Evolutionary conservation across 169 alveolate species (phyloP).

Genomic region (Eimeria falciformis): DNA sequence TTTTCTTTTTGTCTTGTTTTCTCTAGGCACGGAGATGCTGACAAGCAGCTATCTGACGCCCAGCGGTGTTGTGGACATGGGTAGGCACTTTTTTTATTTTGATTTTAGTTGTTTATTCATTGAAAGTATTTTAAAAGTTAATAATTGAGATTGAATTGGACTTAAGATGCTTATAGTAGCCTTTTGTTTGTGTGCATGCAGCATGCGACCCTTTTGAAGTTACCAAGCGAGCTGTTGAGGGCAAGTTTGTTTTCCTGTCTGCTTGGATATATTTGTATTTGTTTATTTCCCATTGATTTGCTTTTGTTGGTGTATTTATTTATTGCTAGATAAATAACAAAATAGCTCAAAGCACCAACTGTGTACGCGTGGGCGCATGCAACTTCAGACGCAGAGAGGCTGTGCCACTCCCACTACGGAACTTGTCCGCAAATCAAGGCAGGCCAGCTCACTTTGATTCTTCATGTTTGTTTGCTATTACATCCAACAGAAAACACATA

Average conservation of each 20-base stretch:
- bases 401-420: constrained; percentile 72
- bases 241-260: neutral
- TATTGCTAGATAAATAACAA: neutral
- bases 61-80: constrained; percentile 61
- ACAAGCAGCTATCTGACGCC: constrained; percentile 70
- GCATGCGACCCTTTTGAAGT: constrained; percentile 50
- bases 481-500: neutral
- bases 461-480: neutral
- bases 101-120: too few relatives aligned
- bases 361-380: neutral
- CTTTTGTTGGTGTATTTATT: neutral
- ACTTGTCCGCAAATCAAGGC: constrained; percentile 68
- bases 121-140: too few relatives aligned
- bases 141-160: too few relatives aligned
- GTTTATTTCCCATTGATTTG: neutral
- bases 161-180: neutral
- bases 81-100: neutral
- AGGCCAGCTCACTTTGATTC: too few relatives aligned
- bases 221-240: neutral
- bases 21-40: constrained; percentile 75
- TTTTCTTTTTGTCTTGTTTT: too few relatives aligned
- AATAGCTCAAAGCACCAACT: neutral
- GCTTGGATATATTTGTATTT: neutral
- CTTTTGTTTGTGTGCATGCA: neutral
- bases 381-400: constrained; percentile 62